Evolutionary conservation across 208 protist species (phyloP).

Genomic region (Acanthamoeba sp.): DNA sequence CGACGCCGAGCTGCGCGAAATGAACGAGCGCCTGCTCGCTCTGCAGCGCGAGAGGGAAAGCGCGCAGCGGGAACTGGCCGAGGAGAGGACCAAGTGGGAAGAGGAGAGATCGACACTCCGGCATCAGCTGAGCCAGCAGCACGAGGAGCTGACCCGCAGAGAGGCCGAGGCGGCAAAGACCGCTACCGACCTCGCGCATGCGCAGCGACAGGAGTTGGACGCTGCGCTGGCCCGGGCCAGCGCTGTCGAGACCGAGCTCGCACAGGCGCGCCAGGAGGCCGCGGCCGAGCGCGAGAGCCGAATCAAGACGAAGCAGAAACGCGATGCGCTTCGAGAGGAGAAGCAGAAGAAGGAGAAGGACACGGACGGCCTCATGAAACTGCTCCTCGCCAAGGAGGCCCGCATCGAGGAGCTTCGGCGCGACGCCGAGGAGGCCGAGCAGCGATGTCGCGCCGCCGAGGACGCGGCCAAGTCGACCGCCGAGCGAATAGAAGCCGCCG

Average conservation of each 20-base stretch:
- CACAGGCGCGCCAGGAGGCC: neutral
- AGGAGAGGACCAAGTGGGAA: neutral
- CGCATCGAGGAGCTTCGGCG: constrained; percentile 12
- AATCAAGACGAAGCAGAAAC: neutral
- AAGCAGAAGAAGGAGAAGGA: constrained; percentile 15
- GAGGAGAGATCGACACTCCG: neutral
- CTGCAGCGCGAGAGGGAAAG: constrained; percentile 1
- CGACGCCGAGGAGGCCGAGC: neutral
- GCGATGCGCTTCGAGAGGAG: constrained; percentile 7
- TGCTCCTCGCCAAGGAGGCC: neutral
- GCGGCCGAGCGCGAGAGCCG: neutral
- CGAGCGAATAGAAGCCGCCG: neutral
- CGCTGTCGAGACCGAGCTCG: neutral
- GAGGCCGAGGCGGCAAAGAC: neutral
- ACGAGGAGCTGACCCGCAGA: neutral
- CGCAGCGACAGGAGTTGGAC: neutral
- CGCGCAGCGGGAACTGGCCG: neutral
- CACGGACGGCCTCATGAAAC: neutral
- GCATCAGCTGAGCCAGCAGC: neutral
- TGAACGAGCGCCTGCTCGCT: neutral
- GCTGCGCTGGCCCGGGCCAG: neutral
- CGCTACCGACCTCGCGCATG: neutral
- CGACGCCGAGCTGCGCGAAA: neutral
- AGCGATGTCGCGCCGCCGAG: neutral
- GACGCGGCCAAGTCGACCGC: neutral